Percentiles rank a stretch among this genome's conserved stretches.
Evolutionary conservation across 179 eudicot species (phyloP).

Genomic region (Heliamphora pulchella): DNA sequence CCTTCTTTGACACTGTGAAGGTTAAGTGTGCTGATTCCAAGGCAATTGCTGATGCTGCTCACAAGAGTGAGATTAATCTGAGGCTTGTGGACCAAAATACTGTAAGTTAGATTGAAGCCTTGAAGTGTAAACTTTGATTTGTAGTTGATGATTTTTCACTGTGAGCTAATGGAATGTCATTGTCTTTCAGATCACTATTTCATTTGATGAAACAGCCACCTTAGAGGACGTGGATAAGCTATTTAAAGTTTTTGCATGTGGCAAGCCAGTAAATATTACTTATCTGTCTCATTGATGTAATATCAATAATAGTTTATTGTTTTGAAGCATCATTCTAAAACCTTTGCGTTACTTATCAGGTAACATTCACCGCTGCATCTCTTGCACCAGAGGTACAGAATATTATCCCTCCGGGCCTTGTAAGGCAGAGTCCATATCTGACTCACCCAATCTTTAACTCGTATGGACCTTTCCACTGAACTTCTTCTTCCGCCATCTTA

Average conservation of each 20-base stretch:
- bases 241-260: conserved; percentile 69
- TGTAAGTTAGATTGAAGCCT: conserved; percentile 35
- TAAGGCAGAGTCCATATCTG: conserved; percentile 70
- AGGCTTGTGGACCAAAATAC: conserved; percentile 71
- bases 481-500: background rate
- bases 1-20: conserved; percentile 94
- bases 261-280: conserved; percentile 62
- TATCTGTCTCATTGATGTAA: background rate
- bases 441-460: conserved; percentile 84
- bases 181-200: conserved; percentile 58
- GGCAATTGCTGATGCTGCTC: conserved; percentile 71
- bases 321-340: conserved; percentile 3
- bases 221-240: conserved; percentile 88
- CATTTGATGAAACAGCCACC: conserved; percentile 91
- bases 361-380: conserved; percentile 77
- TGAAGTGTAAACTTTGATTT: background rate
- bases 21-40: conserved; percentile 58
- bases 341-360: conserved; percentile 34
- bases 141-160: background rate
- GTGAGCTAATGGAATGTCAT: conserved; percentile 8
- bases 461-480: conserved; percentile 37
- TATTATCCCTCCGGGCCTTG: conserved; percentile 69
- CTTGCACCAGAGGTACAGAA: conserved; percentile 72
- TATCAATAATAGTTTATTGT: background rate
- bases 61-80: conserved; percentile 69